Base-by-base conservation (phyloP, 768 basidiomycete species). In the Calocybe cyanea region DNA sequence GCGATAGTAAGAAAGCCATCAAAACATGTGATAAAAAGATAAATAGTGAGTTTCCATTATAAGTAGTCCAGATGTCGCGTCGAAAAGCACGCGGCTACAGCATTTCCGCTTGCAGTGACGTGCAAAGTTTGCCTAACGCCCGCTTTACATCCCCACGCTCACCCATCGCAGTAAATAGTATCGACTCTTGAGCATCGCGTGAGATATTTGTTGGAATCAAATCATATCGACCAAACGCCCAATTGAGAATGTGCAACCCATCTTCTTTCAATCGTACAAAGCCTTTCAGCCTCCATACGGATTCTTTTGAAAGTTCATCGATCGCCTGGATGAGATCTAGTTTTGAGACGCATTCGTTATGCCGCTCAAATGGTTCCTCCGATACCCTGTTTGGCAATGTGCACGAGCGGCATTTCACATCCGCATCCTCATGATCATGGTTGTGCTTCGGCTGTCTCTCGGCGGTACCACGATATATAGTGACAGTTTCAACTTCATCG, bases 181-280 rank as follows among this genome's bases (percentile, higher is more conserved):
- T 57, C 21, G 71, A 67, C 3, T 63, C 71, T 9, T 54, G 59
- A 1, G 57, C 58, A 17, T 53, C 55, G n/a, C 60, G 40, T 28
- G 56, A 54, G n/a, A 64, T 63, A 1, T 62, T 62, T 30, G 65
- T 52, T 15, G 62, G 54, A 3, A 62, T 69, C 9, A 82, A 74
- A 20, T 92, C 89, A 59, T 78, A 83, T 32, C 93, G 78, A 11
- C 90, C 90, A 66, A 96, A 97, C 6, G 93, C 92, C 91, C 92
- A 97, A 60, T 97, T 97, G 48, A 95, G 56, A 48, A 92, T 86
- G 58, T 74, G 61, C 51, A 65, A 55, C 7, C 67, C 63, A 15
- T 61, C 62, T 19, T 61, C 62, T 19, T 53, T 53, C 5, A 89
- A 61, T 31, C 75, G 75, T 18, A 94, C 72, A 56, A 92, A 91